A percentile compares a stretch with the other conserved stretches of the same genome.
Evolutionary conservation across 2,329 filamentous ascomycete species (phyloP).

Genomic region (Calycina marina): DNA sequence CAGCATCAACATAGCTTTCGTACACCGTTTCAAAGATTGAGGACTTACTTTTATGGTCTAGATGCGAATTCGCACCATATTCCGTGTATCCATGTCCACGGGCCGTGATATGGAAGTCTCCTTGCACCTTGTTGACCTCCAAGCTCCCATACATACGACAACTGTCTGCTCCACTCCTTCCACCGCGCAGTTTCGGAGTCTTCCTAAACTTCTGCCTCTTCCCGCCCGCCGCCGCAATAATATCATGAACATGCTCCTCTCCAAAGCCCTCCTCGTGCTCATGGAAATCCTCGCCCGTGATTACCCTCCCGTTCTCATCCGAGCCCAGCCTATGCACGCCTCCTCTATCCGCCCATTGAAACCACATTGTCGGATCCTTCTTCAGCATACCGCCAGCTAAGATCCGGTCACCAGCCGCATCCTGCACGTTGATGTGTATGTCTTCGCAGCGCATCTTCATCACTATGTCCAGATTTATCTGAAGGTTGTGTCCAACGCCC

Average conservation of each 20-base stretch:
- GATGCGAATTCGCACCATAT: constrained; percentile 46
- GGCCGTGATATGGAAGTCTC: constrained; percentile 95
- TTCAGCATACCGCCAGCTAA: constrained; percentile 61
- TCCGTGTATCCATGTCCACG: constrained; percentile 89
- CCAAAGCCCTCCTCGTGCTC: constrained; percentile 51
- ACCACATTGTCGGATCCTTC: constrained; percentile 68
- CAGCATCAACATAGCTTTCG: background rate
- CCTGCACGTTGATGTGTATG: constrained; percentile 93
- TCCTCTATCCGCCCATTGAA: constrained; percentile 61
- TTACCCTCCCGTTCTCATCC: constrained; percentile 37
- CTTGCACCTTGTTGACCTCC: constrained; percentile 92
- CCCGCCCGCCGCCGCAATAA: constrained; percentile 54
- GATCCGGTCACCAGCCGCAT: constrained; percentile 84
- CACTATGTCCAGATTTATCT: constrained; percentile 93
- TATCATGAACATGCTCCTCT: constrained; percentile 84
- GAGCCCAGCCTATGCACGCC: constrained; percentile 47
- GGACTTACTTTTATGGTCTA: constrained; percentile 62
- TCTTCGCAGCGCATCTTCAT: constrained; percentile 76
- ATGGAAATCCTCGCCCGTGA: constrained; percentile 44
- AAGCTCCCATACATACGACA: constrained; percentile 84
- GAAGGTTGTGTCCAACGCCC: constrained; percentile 70
- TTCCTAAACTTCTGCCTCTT: constrained; percentile 54
- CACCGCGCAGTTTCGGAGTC: constrained; percentile 47
- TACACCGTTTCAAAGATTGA: background rate
- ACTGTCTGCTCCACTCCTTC: constrained; percentile 39